Percentiles rank a stretch among this genome's conserved stretches.
Evolutionary conservation across 768 basidiomycete species (phyloP).

Genomic region (Cantharellus cinnabarinus): DNA sequence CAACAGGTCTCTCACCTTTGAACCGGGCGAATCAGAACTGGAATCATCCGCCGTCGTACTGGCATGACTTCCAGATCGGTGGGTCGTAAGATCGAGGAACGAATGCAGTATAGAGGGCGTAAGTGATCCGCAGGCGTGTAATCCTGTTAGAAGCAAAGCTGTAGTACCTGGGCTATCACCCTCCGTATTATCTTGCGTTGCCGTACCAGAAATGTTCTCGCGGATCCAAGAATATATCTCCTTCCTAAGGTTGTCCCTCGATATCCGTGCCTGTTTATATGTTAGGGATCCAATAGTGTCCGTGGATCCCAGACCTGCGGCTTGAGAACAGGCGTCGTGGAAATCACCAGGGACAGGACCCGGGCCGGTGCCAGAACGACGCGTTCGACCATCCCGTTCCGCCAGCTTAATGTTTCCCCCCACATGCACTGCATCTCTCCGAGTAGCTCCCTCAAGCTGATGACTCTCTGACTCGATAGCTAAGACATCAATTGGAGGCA

Average conservation of each 20-base stretch:
- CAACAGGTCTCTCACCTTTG: not conserved
- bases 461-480: slow-evolving; percentile 6
- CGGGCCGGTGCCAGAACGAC: not conserved
- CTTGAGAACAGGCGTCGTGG: not conserved
- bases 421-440: slow-evolving; percentile 3
- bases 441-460: slow-evolving; percentile 6
- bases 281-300: not conserved
- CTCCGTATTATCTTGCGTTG: not conserved
- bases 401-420: slow-evolving; percentile 1
- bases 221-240: slow-evolving; percentile 5
- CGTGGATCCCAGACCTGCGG: not conserved
- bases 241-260: slow-evolving; percentile 2
- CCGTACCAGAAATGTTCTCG: not conserved
- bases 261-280: slow-evolving; percentile 2
- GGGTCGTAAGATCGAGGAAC: slow-evolving; percentile 5
- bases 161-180: not conserved
- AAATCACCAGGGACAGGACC: not conserved
- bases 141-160: slow-evolving; percentile 5
- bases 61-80: not conserved
- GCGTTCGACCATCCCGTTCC: not conserved
- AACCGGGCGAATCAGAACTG: not conserved
- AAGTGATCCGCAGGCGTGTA: slow-evolving; percentile 10
- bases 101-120: slow-evolving; percentile 8
- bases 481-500: slow-evolving; percentile 2
- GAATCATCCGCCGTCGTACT: no score